phyloP scores from a whole-genome alignment of 2,329 filamentous ascomycete species.

The Ampelomyces quisqualis region DNA sequence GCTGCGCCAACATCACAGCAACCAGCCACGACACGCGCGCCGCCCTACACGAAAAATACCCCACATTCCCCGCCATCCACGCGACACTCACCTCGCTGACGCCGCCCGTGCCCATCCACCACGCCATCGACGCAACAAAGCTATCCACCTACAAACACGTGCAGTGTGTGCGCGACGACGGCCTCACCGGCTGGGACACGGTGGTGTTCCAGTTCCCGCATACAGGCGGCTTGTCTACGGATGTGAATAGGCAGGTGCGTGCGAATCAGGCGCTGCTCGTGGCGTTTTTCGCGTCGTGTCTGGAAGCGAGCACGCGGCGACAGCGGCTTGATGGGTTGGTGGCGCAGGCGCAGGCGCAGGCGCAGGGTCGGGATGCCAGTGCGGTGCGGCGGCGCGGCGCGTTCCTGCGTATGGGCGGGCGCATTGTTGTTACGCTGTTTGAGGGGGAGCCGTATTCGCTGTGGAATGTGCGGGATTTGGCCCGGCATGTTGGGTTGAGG shows the following conservation, averaged over 20 bases:
- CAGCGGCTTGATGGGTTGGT: conserved; percentile 17
- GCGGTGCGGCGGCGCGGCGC: conserved; percentile 1
- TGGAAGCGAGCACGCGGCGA: conserved; percentile 20
- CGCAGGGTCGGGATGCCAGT: conserved; percentile 27
- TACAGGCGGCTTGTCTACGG: conserved; percentile 85
- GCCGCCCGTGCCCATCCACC: conserved; percentile 46
- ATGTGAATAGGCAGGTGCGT: conserved; percentile 91
- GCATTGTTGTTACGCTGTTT: conserved; percentile 81
- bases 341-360: conserved; percentile 8
- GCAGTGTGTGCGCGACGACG: conserved; percentile 20
- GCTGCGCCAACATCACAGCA: conserved; percentile 65
- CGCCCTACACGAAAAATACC: conserved; percentile 55
- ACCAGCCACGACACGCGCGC: conserved; percentile 65
- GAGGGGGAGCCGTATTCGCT: conserved; percentile 92
- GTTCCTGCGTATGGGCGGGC: conserved; percentile 56
- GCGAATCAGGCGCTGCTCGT: conserved; percentile 60
- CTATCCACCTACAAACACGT: conserved; percentile 34
- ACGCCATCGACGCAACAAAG: conserved; percentile 67
- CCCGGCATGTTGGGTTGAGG: conserved; percentile 70
- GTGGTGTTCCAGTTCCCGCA: conserved; percentile 98
- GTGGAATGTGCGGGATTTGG: conserved; percentile 91
- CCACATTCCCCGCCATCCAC: conserved; percentile 50
- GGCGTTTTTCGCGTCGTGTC: conserved; percentile 33
- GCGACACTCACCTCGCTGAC: conserved; percentile 24
- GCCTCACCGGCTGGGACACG: conserved; percentile 61